These are phyloP conservation scores for Diaporthe helianthi DNA, from an alignment of 2,329 filamentous ascomycete species.

Conservation along the genomic window DNA sequence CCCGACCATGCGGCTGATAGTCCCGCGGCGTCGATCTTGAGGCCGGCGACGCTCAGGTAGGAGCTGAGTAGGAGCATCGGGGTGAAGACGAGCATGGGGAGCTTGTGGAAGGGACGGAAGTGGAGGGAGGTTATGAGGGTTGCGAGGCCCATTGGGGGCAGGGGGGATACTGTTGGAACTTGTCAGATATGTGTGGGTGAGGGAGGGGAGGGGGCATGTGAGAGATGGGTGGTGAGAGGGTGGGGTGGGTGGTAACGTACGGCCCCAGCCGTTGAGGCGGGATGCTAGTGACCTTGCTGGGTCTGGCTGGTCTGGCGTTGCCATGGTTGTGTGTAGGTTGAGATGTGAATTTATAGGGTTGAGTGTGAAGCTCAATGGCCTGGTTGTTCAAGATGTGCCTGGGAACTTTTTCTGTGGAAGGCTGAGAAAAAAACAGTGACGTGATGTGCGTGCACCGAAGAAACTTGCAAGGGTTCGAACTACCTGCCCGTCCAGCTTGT, in stretches of 20 bases:
- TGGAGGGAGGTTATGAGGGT: slow-evolving; percentile 64
- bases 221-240: slow-evolving; percentile 2
- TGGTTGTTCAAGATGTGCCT: neutral
- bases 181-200: neutral
- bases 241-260: slow-evolving; percentile 47
- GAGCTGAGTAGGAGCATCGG: slow-evolving; percentile 62
- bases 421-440: slow-evolving; percentile 2
- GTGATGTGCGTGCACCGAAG: slow-evolving; percentile 9
- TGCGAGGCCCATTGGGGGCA: slow-evolving; percentile 62
- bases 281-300: slow-evolving; percentile 45
- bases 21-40: slow-evolving; percentile 63
- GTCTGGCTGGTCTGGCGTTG: slow-evolving; percentile 22
- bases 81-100: slow-evolving; percentile 56
- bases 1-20: slow-evolving; percentile 64
- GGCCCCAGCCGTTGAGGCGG: slow-evolving; percentile 55
- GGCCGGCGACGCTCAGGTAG: slow-evolving; percentile 67
- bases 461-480: slow-evolving; percentile 11
- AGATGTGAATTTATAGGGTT: neutral
- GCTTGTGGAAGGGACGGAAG: slow-evolving; percentile 57
- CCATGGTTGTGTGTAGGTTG: neutral
- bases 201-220: neutral
- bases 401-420: neutral
- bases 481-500: neutral
- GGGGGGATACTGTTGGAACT: slow-evolving; percentile 53
- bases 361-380: neutral